phyloP scores from a whole-genome alignment of 768 basidiomycete species.

The Suillus luteus region DNA sequence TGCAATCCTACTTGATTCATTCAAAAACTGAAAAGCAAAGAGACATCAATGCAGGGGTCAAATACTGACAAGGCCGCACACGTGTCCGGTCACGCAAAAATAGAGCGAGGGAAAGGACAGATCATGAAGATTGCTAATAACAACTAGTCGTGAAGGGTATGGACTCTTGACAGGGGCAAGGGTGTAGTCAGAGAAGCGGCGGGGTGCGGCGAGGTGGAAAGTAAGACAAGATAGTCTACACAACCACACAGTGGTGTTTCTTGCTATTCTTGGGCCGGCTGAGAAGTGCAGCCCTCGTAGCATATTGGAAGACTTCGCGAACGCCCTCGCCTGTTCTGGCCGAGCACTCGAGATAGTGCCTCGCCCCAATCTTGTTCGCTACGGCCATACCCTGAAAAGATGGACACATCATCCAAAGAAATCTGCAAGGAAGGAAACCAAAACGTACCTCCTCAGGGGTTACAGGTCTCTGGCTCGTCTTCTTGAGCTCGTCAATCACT shows the following conservation, averaged over 20 bases:
- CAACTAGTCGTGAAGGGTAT: slow-evolving; percentile 41
- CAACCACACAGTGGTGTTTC: slow-evolving; percentile 46
- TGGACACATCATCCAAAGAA: slow-evolving; percentile 11
- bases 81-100: slow-evolving; percentile 16
- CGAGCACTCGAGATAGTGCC: slow-evolving; percentile 96
- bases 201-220: slow-evolving; percentile 18
- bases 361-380: slow-evolving; percentile 94
- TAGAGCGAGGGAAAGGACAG: slow-evolving; percentile 28
- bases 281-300: slow-evolving; percentile 89
- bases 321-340: slow-evolving; percentile 97
- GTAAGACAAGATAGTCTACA: slow-evolving; percentile 37
- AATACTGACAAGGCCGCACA: slow-evolving; percentile 9
- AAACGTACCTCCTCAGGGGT: slow-evolving; percentile 82
- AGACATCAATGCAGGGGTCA: slow-evolving; percentile 6
- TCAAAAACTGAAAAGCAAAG: slow-evolving; percentile 11
- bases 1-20: slow-evolving; percentile 10
- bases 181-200: slow-evolving; percentile 16
- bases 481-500: slow-evolving; percentile 91
- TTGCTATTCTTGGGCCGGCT: slow-evolving; percentile 48
- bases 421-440: not conserved
- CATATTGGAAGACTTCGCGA: slow-evolving; percentile 97
- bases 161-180: slow-evolving; percentile 28
- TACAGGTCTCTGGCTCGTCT: slow-evolving; percentile 93
- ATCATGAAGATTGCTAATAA: slow-evolving; percentile 40
- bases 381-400: slow-evolving; percentile 82